Base-by-base conservation (phyloP, 225 moss, liverwort and hornwort genomes). In the Marchantia paleacea region DNA sequence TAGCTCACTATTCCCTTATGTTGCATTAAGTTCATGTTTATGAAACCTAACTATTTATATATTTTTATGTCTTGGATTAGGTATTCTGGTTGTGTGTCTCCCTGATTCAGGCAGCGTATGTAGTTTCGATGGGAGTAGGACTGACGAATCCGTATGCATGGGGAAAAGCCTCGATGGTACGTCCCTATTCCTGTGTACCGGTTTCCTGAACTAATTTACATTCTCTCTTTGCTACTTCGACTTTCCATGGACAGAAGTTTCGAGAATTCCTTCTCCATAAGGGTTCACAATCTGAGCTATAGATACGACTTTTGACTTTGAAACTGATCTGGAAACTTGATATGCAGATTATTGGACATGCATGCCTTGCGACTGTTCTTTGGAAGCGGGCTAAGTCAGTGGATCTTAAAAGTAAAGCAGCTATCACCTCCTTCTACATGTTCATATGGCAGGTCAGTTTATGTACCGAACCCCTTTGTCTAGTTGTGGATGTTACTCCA, bases 361-460 rank as follows among this genome's bases (percentile, higher is more conserved):
- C 81, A 52, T 85, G 78, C 15, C 84, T 96, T 66, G 90, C 91
- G 69, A 70, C 82, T 26, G 24, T 85, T 22, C 80, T 96, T 64
- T 96, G 92, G 92, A 79, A 80, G 68, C 84, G 87, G 66, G 93
- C 96, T n/a, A 89, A 92, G 80, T 85, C 88, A 65, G 94, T 92
- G 74, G 91, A 96, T 82, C 72, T 96, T 55, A 89, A 80, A 72
- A 90, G 81, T 70, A 93, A 89, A 85, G 83, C 89, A 66, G 87
- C 91, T 22, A 88, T 96, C 64, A 50, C 92, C 58, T 90, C 95
- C 62, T 96, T 93, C 87, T 96, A 96, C 79, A 93, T 96, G 95
- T 93, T 93, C 85, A 84, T 96, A 78, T 96, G 95, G 95, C 89
- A 94, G 91, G 93, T 92, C 74, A 78, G 90, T 82, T 61, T 22